Percentiles rank a stretch among this genome's conserved stretches.
These are phyloP conservation scores for Verticillium dahliae DNA, from an alignment of 2,329 filamentous ascomycete genomes.

Conservation along the genomic window DNA sequence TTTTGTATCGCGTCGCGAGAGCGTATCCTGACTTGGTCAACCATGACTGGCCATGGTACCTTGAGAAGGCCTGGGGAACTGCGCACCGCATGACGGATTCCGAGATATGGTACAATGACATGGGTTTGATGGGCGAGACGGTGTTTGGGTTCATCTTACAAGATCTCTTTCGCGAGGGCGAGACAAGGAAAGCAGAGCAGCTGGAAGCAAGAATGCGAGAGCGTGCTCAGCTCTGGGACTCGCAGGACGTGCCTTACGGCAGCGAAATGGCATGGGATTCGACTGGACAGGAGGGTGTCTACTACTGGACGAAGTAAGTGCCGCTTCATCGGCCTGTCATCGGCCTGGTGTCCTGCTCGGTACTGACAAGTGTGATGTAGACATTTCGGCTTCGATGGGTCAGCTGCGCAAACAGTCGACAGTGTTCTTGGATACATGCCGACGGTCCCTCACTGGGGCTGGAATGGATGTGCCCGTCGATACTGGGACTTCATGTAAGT, in stretches of 20 bases:
- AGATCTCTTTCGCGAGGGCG: slow-evolving; percentile 42
- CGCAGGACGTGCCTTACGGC: slow-evolving; percentile 45
- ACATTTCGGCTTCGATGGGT: slow-evolving; percentile 41
- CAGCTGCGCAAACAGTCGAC: slow-evolving; percentile 41
- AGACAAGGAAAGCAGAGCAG: slow-evolving; percentile 26
- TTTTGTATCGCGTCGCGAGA: slow-evolving; percentile 46
- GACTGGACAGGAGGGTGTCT: slow-evolving; percentile 55
- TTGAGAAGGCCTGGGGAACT: slow-evolving; percentile 46
- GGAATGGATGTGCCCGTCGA: slow-evolving; percentile 53
- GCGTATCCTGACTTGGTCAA: slow-evolving; percentile 36
- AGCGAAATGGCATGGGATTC: slow-evolving; percentile 60
- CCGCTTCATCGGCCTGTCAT: not conserved
- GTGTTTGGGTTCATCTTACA: slow-evolving; percentile 45
- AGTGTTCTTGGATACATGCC: slow-evolving; percentile 51
- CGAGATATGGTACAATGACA: slow-evolving; percentile 34
- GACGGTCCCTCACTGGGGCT: slow-evolving; percentile 54
- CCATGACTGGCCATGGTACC: slow-evolving; percentile 46
- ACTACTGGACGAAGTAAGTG: slow-evolving; percentile 46
- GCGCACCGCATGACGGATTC: slow-evolving; percentile 29
- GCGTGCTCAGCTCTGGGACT: slow-evolving; percentile 43
- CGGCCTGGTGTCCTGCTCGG: not conserved
- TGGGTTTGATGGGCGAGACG: slow-evolving; percentile 54
- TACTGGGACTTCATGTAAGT: slow-evolving; percentile 54
- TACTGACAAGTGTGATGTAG: slow-evolving; percentile 11
- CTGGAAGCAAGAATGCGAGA: slow-evolving; percentile 39